These are phyloP conservation scores for Purshia tridentata DNA, from an alignment of 306 rosid species.

Conservation along the genomic window DNA sequence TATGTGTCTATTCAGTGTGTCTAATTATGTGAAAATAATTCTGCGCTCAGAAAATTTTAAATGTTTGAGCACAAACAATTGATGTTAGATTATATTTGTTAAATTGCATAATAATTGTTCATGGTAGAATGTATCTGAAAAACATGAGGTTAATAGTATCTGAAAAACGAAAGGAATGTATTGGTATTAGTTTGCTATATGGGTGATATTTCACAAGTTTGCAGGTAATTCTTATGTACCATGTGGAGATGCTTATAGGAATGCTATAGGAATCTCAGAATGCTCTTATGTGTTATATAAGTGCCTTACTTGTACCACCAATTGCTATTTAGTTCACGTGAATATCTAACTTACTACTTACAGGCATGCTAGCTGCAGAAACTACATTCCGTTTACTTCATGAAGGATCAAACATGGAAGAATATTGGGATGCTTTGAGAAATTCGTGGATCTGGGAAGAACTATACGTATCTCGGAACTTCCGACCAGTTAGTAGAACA, in stretches of 20 bases:
- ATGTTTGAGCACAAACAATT: neutral
- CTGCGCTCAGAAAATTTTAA: neutral
- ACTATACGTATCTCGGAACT: conserved; percentile 68
- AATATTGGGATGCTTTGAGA: conserved; percentile 75
- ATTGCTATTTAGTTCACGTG: conserved; percentile 11
- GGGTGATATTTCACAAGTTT: neutral
- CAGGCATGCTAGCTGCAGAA: conserved; percentile 98
- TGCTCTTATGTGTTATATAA: neutral
- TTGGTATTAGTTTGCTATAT: neutral
- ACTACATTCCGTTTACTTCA: conserved; percentile 58
- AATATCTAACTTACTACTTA: conserved; percentile 10
- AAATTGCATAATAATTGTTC: neutral
- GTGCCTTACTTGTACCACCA: neutral
- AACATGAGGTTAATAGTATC: neutral
- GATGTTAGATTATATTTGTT: neutral
- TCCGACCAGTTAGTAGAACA: conserved; percentile 67
- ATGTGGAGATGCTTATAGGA: neutral
- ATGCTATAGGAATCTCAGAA: neutral
- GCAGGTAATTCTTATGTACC: neutral
- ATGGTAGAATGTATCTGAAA: neutral
- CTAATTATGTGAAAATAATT: neutral
- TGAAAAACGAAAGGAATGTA: no score
- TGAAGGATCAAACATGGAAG: conserved; percentile 62
- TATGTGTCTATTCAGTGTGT: conserved; percentile 3
- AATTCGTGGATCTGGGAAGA: conserved; percentile 96